Evolutionary conservation across 495 filamentous ascomycete genomes (phyloP).

Genomic region (Lasiosphaeria ovina): DNA sequence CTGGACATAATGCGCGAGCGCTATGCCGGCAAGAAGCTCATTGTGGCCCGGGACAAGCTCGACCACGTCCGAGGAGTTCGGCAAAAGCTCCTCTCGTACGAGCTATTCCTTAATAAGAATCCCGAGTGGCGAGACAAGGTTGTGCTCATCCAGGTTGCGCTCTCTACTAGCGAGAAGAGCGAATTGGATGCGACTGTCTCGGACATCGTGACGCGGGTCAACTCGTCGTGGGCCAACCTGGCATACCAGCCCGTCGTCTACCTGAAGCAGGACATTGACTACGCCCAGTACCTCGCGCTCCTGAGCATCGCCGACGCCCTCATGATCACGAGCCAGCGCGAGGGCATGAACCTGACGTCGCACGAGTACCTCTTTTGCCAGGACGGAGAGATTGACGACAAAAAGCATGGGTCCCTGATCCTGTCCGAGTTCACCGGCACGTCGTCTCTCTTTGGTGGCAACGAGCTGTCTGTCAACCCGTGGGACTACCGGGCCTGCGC

Average conservation of each 20-base stretch:
- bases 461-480: constrained; percentile 81
- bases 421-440: constrained; percentile 92
- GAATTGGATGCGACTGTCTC: constrained; percentile 84
- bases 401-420: constrained; percentile 83
- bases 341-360: constrained; percentile 92
- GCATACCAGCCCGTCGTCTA: constrained; percentile 92
- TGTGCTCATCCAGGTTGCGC: constrained; percentile 88
- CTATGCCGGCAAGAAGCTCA: constrained; percentile 81
- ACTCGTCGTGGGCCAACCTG: constrained; percentile 81
- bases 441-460: constrained; percentile 73
- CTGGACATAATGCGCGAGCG: constrained; percentile 72
- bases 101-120: constrained; percentile 89
- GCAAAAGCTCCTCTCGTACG: constrained; percentile 88
- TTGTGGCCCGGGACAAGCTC: constrained; percentile 90
- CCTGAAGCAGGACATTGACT: constrained; percentile 88
- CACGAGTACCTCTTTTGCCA: constrained; percentile 94
- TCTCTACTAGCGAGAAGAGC: constrained; percentile 80
- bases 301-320: constrained; percentile 84
- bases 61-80: constrained; percentile 86
- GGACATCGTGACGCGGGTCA: constrained; percentile 90
- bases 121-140: constrained; percentile 84
- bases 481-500: constrained; percentile 89
- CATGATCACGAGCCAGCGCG: constrained; percentile 88
- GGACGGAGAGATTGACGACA: constrained; percentile 69
- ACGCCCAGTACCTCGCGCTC: constrained; percentile 84